Evolutionary conservation across 2,329 filamentous ascomycete species (phyloP).

Genomic region (Sclerotinia nivalis): DNA sequence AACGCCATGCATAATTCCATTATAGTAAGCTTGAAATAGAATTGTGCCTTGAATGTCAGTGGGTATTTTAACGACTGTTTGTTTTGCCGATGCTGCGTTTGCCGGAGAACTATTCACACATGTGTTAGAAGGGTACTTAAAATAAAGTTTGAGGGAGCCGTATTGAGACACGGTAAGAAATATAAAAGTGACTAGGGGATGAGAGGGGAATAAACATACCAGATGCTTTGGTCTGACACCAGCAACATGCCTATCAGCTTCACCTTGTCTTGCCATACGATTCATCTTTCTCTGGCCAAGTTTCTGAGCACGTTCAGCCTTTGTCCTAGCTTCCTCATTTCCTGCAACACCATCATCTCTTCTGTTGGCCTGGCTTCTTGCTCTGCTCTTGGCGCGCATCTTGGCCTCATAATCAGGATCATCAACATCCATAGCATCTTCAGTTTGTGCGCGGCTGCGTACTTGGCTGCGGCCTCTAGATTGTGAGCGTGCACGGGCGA

Average conservation of each 20-base stretch:
- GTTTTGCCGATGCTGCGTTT: conserved; percentile 96
- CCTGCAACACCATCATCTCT: conserved; percentile 71
- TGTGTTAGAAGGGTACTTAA: conserved; percentile 40
- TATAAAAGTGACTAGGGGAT: not conserved
- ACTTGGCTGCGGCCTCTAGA: conserved; percentile 70
- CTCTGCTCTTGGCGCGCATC: conserved; percentile 72
- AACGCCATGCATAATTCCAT: conserved; percentile 22
- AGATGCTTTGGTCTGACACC: conserved; percentile 86
- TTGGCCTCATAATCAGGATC: conserved; percentile 55
- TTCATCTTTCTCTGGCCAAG: conserved; percentile 98
- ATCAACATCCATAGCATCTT: conserved; percentile 77
- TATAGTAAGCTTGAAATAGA: conserved; percentile 15
- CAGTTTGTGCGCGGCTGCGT: conserved; percentile 62
- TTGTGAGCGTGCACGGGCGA: conserved; percentile 69
- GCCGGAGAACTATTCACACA: conserved; percentile 65
- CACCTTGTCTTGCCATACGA: conserved; percentile 93
- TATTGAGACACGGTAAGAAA: not conserved
- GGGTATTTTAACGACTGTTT: conserved; percentile 58
- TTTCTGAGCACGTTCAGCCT: conserved; percentile 86
- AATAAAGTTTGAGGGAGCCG: not conserved
- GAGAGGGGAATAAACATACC: conserved; percentile 55
- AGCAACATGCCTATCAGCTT: conserved; percentile 87
- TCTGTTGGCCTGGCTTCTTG: conserved; percentile 67
- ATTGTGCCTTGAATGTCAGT: conserved; percentile 17
- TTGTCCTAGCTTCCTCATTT: conserved; percentile 64